Evolutionary conservation across 805 yeast species (phyloP).

Genomic region (Wickerhamiella sergipiensis): DNA sequence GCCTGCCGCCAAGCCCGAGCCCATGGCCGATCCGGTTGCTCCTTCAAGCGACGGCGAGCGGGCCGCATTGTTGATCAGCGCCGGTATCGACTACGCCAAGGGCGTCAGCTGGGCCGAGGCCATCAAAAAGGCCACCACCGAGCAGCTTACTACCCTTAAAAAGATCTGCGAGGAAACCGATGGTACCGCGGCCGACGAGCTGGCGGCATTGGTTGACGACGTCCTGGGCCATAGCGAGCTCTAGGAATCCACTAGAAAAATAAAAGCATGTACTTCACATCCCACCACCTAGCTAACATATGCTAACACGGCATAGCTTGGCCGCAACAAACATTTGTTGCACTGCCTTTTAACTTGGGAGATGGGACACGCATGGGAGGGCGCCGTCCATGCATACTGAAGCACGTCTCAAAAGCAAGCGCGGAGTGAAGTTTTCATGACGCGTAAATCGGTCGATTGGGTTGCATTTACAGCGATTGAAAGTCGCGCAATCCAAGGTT

Average conservation of each 20-base stretch:
- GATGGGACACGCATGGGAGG: no score
- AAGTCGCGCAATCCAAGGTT: no score
- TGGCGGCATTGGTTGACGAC: not conserved
- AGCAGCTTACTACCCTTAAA: constrained; percentile 1
- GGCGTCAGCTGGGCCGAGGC: not conserved
- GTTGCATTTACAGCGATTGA: no score
- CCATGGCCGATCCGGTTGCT: constrained; percentile 1
- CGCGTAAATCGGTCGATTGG: no score
- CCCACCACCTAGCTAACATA: no score
- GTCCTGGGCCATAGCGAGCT: constrained; percentile 1
- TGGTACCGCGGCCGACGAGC: constrained; percentile 1
- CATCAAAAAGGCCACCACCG: not conserved
- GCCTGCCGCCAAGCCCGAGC: constrained; percentile 1
- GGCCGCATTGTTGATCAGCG: not conserved
- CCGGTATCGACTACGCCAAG: not conserved
- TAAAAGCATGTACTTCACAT: no score
- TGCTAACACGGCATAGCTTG: no score
- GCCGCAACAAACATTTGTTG: no score
- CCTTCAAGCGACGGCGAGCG: not conserved
- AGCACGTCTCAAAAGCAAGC: no score
- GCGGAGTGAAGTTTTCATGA: no score
- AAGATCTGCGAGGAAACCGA: not conserved
- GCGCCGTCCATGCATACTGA: no score
- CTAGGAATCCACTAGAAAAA: not conserved
- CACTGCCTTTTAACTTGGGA: no score